A percentile compares a stretch with the other conserved stretches of the same genome.
Evolutionary conservation across 2,329 filamentous ascomycete species (phyloP).

Genomic region (Aphanoascus verrucosus): DNA sequence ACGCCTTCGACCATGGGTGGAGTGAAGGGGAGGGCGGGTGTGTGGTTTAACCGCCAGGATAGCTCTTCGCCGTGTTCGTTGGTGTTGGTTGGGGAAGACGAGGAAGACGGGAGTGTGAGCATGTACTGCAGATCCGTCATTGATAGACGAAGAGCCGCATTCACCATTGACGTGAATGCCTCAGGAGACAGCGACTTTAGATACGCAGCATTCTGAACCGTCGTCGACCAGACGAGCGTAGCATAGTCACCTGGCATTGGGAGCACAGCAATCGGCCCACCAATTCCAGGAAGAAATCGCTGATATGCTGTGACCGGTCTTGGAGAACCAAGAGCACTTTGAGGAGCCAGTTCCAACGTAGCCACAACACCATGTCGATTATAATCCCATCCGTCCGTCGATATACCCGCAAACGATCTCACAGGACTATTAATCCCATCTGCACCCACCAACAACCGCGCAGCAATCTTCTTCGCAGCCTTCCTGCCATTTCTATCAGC

Average conservation of each 20-base stretch:
- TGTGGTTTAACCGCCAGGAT: constrained; percentile 70
- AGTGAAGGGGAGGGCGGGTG: constrained; percentile 44
- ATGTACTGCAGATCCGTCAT: constrained; percentile 74
- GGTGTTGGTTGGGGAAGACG: constrained; percentile 13
- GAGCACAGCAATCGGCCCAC: constrained; percentile 78
- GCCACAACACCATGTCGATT: constrained; percentile 82
- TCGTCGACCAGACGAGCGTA: constrained; percentile 91
- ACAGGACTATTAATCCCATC: constrained; percentile 94
- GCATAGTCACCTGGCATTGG: constrained; percentile 74
- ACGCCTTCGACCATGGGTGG: constrained; percentile 60
- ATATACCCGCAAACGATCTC: constrained; percentile 75
- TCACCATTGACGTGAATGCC: constrained; percentile 79
- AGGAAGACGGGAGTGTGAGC: constrained; percentile 47
- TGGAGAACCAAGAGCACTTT: constrained; percentile 22
- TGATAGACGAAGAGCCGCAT: constrained; percentile 78
- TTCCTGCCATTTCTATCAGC: constrained; percentile 16
- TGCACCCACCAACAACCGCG: constrained; percentile 78
- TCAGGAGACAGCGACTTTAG: constrained; percentile 62
- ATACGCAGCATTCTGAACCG: constrained; percentile 62
- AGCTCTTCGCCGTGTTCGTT: constrained; percentile 60
- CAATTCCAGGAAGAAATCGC: constrained; percentile 71
- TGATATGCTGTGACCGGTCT: constrained; percentile 73
- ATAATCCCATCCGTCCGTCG: constrained; percentile 87
- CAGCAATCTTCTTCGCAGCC: constrained; percentile 47
- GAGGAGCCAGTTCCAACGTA: constrained; percentile 59